A percentile compares a stretch with the other conserved stretches of the same genome.
These are phyloP conservation scores for Hyphochytrium catenoides DNA, from an alignment of 352 stramenopile species.

Conservation along the genomic window DNA sequence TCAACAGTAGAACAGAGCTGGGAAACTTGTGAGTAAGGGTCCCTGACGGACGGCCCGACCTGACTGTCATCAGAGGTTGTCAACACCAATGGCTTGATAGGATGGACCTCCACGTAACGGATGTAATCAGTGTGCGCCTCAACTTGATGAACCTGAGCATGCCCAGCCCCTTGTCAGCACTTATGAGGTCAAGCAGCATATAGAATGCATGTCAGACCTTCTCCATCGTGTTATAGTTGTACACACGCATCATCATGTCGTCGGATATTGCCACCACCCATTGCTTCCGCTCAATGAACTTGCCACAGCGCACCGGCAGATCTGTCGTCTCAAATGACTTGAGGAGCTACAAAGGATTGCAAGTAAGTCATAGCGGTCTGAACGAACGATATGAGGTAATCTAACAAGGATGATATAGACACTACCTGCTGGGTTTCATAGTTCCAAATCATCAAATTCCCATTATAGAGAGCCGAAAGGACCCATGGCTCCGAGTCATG, in stretches of 20 bases:
- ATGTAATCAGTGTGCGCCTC: constrained; percentile 98
- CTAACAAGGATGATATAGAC: no score
- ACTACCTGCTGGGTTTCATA: constrained; percentile 66
- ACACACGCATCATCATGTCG: constrained; percentile 91
- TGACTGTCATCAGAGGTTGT: constrained; percentile 95
- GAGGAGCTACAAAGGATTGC: constrained; percentile 23
- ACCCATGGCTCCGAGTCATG: constrained; percentile 94
- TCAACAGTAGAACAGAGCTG: no score
- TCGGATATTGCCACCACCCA: constrained; percentile 87
- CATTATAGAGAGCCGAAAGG: constrained; percentile 87
- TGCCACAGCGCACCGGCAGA: constrained; percentile 74
- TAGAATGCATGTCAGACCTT: constrained; percentile 36
- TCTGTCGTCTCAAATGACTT: constrained; percentile 95
- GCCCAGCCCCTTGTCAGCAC: no score
- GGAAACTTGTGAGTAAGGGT: no score
- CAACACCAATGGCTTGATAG: constrained; percentile 85
- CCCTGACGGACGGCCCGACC: no score
- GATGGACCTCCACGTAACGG: constrained; percentile 84
- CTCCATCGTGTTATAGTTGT: constrained; percentile 99
- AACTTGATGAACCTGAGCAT: constrained; percentile 49
- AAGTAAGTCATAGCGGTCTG: no score
- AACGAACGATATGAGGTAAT: no score
- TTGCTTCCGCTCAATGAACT: constrained; percentile 90
- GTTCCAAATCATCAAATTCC: constrained; percentile 97
- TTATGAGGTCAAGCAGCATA: constrained; percentile 17